A percentile compares a stretch with the other conserved stretches of the same genome.
These are phyloP conservation scores for Bonia amplexicaulis DNA, from an alignment of 176 grass and related monocot species.

Conservation along the genomic window DNA sequence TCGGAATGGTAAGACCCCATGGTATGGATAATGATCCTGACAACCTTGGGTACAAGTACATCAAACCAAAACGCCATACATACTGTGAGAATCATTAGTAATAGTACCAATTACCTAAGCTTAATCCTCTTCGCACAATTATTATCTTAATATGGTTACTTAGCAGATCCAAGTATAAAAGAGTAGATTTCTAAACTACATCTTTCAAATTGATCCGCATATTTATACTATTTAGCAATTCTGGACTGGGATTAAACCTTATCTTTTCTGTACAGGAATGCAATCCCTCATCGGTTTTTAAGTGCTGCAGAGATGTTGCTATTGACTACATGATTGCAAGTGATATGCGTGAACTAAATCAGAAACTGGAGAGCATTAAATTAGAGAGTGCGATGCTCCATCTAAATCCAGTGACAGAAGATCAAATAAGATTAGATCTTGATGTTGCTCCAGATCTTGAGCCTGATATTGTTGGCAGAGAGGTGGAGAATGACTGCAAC, in stretches of 20 bases:
- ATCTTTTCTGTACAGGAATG: slow-evolving; percentile 28
- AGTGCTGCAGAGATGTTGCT: slow-evolving; percentile 31
- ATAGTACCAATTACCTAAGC: not conserved
- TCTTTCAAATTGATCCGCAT: not conserved
- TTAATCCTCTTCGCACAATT: not conserved
- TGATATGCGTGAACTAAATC: slow-evolving; percentile 33
- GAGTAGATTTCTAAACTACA: not conserved
- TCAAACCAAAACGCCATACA: not conserved
- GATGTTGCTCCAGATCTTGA: slow-evolving; percentile 29
- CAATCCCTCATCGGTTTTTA: slow-evolving; percentile 32
- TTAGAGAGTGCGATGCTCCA: not conserved
- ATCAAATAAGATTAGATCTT: slow-evolving; percentile 31
- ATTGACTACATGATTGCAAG: slow-evolving; percentile 2
- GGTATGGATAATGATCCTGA: not conserved
- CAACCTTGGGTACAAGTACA: not conserved
- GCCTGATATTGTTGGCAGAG: slow-evolving; percentile 35
- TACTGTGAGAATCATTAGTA: not conserved
- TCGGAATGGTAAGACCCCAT: no score
- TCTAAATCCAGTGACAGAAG: slow-evolving; percentile 1
- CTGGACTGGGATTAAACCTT: not conserved
- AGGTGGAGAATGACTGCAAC: slow-evolving; percentile 12
- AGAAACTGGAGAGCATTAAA: slow-evolving; percentile 18
- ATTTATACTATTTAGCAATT: not conserved
- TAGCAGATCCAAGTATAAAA: not conserved
- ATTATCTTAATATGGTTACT: not conserved